Percentiles rank a stretch among this genome's conserved stretches.
These are phyloP conservation scores for Rutstroemia sp. DNA, from an alignment of 2,329 filamentous ascomycete genomes.

Conservation along the genomic window DNA sequence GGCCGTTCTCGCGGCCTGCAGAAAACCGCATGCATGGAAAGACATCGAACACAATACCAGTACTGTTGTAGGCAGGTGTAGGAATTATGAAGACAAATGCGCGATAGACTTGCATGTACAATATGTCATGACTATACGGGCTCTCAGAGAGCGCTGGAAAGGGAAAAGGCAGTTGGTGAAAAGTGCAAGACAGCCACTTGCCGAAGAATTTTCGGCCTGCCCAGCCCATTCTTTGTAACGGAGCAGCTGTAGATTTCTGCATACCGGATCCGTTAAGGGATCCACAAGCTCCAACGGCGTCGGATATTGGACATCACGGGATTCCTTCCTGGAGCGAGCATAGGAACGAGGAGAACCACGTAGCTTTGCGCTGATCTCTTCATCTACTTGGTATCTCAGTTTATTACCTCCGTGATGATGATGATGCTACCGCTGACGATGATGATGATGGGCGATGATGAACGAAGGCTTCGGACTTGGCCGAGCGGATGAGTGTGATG, in stretches of 20 bases:
- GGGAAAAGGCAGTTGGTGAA: no score
- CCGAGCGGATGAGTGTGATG: background rate
- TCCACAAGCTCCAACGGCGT: background rate
- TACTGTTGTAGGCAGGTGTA: background rate
- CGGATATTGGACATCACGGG: background rate
- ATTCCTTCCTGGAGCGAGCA: conserved; percentile 1
- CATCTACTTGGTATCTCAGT: background rate
- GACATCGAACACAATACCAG: background rate
- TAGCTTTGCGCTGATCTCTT: background rate
- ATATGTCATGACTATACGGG: no score
- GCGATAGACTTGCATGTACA: no score
- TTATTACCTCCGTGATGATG: background rate
- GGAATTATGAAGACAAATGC: background rate
- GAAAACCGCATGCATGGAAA: background rate
- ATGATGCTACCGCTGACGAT: no score
- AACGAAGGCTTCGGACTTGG: background rate
- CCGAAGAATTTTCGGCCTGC: no score
- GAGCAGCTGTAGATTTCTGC: background rate
- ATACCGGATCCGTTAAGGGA: background rate
- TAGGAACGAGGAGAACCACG: background rate
- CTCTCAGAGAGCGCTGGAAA: no score
- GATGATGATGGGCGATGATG: no score
- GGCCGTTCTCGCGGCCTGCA: background rate
- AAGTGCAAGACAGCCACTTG: no score
- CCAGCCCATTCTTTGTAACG: background rate